Evolutionary conservation across 345 rosid genomes (phyloP), one percentile per base, ranked within the genome.

Genomic region (Heritiera fomes): DNA sequence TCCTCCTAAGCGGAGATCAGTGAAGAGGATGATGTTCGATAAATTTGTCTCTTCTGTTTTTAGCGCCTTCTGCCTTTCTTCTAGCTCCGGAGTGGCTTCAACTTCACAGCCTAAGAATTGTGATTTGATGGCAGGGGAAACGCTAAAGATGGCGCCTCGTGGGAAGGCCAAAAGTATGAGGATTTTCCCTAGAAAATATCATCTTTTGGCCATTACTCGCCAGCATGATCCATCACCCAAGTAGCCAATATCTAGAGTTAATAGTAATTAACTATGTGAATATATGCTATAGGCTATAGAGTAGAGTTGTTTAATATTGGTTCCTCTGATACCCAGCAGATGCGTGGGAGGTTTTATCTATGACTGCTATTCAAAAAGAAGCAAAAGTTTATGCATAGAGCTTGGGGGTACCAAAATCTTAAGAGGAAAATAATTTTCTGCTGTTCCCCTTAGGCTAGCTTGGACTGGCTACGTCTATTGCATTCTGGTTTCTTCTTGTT

Each of bases 1-100:
- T 49, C 83, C 83, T 6, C 18, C 64, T 9, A 75, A 69, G 71
- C 76, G 71, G 52, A 80, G 79, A 66, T 62, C 72, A 52, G 83
- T 80, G 8, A 75, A 80, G 50, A 75, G 18, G 23, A 80, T 75
- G 64, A 58, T 68, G 30, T 49, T 67, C 18, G 55, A 75, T 68
- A 8, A 47, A 40, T 4, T 80, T 12, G 30, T 59, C 45, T 32
- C 70, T 38, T 75, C 17, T 53, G 20, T 66, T 40, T 53, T 77
- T 12, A 38, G n/a, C 1, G 17, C 50, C 30, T 64, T 47, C 62
- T 64, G 38, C 73, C 47, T 30, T 5, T 17, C 61, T 50, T 41
- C 8, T 47, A 46, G 69, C 70, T 61, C 56, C 46, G 11, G 13
- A 65, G 47, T 20, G 15, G 4, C 23, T 18, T 41, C 28, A 2